These are phyloP conservation scores for Botrytis medusae DNA, from an alignment of 2,329 filamentous ascomycete genomes.

Conservation along the genomic window DNA sequence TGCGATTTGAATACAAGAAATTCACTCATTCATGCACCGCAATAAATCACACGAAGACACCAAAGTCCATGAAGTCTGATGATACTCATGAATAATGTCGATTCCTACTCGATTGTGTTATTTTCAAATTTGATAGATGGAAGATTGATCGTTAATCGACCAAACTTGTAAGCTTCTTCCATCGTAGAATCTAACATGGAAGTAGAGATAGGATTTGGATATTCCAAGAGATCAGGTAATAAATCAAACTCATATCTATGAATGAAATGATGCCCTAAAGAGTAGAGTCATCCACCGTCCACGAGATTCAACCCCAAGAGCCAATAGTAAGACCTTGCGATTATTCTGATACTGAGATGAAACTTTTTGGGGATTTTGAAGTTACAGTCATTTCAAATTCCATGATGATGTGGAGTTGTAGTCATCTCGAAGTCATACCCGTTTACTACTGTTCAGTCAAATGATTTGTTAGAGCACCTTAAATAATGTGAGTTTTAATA, in stretches of 20 bases:
- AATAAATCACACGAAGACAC: not conserved
- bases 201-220: not conserved
- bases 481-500: not conserved
- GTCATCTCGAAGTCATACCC: accelerated
- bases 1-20: not conserved
- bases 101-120: not conserved
- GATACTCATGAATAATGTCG: not conserved
- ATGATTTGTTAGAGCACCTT: not conserved
- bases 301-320: not conserved
- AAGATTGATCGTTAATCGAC: not conserved
- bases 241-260: not conserved
- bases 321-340: not conserved
- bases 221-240: not conserved
- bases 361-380: not conserved
- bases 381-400: accelerated
- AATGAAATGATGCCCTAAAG: accelerated
- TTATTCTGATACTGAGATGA: not conserved
- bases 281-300: not conserved
- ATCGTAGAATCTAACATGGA: not conserved
- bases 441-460: not conserved
- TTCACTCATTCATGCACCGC: not conserved
- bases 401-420: not conserved
- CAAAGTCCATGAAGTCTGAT: not conserved
- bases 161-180: not conserved
- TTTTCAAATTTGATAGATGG: not conserved